Evolutionary conservation across 2,329 filamentous ascomycete genomes (phyloP).

Genomic region (Daldinia sp.): DNA sequence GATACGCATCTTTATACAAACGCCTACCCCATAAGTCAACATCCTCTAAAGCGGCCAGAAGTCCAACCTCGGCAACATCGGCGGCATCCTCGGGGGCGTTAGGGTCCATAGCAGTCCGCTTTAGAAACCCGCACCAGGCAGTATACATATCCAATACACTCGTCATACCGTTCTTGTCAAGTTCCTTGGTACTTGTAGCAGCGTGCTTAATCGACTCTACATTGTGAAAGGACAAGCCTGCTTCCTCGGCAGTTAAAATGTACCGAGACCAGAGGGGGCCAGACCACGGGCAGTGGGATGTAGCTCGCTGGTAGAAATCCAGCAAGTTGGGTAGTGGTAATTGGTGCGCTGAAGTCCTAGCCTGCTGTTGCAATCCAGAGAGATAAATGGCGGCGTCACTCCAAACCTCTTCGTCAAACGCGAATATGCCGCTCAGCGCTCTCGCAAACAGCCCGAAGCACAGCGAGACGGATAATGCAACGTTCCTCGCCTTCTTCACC

Average conservation of each 20-base stretch:
- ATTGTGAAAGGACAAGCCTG: constrained; percentile 76
- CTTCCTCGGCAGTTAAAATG: constrained; percentile 83
- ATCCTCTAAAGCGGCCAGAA: constrained; percentile 85
- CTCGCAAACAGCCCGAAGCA: constrained; percentile 78
- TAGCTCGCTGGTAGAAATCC: constrained; percentile 80
- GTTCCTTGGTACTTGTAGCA: constrained; percentile 83
- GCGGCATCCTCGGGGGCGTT: constrained; percentile 81
- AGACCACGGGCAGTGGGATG: constrained; percentile 91
- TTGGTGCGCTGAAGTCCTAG: constrained; percentile 49
- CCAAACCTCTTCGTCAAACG: constrained; percentile 80
- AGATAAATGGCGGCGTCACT: constrained; percentile 83
- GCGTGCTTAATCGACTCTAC: constrained; percentile 92
- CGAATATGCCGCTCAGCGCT: constrained; percentile 74
- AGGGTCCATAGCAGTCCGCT: constrained; percentile 80
- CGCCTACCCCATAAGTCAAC: constrained; percentile 80
- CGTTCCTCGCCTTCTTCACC: constrained; percentile 60
- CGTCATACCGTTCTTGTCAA: constrained; percentile 86
- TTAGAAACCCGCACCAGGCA: constrained; percentile 93
- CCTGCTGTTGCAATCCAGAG: constrained; percentile 58
- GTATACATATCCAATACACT: constrained; percentile 91
- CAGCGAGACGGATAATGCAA: constrained; percentile 57
- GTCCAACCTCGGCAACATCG: constrained; percentile 89
- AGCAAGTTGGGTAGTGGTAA: constrained; percentile 61
- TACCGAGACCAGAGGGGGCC: constrained; percentile 91
- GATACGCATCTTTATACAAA: constrained; percentile 77